Percentiles rank a stretch among this genome's conserved stretches.
Evolutionary conservation across 306 rosid species (phyloP).

Genomic region (Castanospermum australe): DNA sequence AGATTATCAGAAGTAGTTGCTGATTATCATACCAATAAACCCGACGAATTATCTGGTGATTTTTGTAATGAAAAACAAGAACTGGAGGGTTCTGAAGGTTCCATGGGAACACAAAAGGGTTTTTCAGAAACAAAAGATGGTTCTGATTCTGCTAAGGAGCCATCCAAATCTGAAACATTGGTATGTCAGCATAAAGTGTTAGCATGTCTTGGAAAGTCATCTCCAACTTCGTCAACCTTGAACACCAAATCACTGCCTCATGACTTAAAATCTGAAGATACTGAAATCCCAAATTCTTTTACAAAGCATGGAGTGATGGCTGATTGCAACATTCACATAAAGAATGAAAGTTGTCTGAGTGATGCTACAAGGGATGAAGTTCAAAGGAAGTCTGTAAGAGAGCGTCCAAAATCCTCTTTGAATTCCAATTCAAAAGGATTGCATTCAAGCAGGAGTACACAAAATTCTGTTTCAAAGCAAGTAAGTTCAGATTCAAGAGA

Average conservation of each 20-base stretch:
- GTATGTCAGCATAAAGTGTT: conserved; percentile 46
- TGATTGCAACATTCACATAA: conserved; percentile 48
- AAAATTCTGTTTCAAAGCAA: conserved; percentile 65
- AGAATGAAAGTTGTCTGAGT: conserved; percentile 53
- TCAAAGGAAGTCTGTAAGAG: conserved; percentile 60
- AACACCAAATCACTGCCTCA: conserved; percentile 46
- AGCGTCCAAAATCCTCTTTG: conserved; percentile 55
- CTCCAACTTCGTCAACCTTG: conserved; percentile 45
- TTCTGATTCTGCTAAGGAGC: conserved; percentile 52
- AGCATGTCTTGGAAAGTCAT: conserved; percentile 50
- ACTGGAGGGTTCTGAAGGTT: conserved; percentile 53
- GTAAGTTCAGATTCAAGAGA: conserved; percentile 55
- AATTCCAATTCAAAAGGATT: conserved; percentile 49
- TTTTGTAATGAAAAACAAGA: conserved; percentile 51
- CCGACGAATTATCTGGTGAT: conserved; percentile 46
- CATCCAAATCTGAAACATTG: conserved; percentile 47
- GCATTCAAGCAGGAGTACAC: conserved; percentile 57
- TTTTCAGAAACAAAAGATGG: conserved; percentile 53
- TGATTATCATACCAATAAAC: conserved; percentile 46
- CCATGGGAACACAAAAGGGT: conserved; percentile 38
- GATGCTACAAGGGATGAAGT: conserved; percentile 59
- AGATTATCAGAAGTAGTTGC: conserved; percentile 44
- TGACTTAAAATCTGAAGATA: conserved; percentile 50
- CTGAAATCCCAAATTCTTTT: conserved; percentile 42
- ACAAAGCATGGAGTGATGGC: conserved; percentile 44